These are phyloP conservation scores for Ambrosia artemisiifolia DNA, from an alignment of 129 eudicot genomes.

Conservation along the genomic window DNA sequence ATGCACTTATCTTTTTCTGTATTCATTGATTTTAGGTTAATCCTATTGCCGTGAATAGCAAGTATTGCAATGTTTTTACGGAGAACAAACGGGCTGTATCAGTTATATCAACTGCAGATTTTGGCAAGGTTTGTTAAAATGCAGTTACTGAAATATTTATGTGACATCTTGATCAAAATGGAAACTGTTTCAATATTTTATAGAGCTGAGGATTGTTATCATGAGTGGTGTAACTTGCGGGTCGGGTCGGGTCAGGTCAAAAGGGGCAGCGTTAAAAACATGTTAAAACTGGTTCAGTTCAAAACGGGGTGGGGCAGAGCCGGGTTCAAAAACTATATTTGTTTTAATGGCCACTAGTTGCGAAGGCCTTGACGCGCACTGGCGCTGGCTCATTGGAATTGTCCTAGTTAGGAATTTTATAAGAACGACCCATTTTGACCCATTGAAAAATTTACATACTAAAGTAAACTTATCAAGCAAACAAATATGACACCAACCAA, in stretches of 20 bases:
- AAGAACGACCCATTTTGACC: background rate
- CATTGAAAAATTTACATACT: background rate
- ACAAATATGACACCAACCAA: too few relatives aligned
- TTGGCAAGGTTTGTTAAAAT: conserved; percentile 68
- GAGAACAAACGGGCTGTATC: conserved; percentile 85
- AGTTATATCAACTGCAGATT: conserved; percentile 70
- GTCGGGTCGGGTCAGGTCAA: too few relatives aligned
- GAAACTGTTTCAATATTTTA: background rate
- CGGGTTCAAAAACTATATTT: too few relatives aligned
- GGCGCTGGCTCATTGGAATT: too few relatives aligned
- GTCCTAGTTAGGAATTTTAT: background rate
- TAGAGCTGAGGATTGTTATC: background rate
- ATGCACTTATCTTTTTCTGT: background rate
- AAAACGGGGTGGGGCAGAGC: too few relatives aligned
- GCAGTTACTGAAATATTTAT: background rate
- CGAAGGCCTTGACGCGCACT: too few relatives aligned
- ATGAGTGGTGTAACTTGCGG: background rate
- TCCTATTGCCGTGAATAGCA: conserved; percentile 98
- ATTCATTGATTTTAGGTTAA: conserved; percentile 55
- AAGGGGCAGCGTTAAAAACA: too few relatives aligned
- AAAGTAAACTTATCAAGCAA: too few relatives aligned
- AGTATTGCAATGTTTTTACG: conserved; percentile 92
- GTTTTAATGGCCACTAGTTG: too few relatives aligned
- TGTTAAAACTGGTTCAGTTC: too few relatives aligned
- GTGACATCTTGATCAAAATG: background rate